phyloP scores from a whole-genome alignment of 78 protist species.

The Dictyostelium discoideum region DNA sequence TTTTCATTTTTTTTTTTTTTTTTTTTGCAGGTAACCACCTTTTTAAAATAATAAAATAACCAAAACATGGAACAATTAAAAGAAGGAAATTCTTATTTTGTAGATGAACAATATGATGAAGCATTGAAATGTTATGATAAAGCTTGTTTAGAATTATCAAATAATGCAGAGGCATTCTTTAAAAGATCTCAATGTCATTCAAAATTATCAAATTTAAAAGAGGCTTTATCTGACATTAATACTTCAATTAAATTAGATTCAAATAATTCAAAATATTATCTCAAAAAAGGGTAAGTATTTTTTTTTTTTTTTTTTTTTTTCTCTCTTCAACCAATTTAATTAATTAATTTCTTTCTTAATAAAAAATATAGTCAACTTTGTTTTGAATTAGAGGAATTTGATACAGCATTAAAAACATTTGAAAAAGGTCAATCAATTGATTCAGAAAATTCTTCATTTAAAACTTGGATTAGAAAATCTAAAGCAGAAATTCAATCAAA shows the following conservation, averaged over 20 bases:
- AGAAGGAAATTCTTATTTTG: slow-evolving; percentile 69
- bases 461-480: slow-evolving; percentile 87
- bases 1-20: no score
- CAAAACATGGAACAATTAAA: neutral
- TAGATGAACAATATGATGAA: slow-evolving; percentile 81
- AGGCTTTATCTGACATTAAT: slow-evolving; percentile 77
- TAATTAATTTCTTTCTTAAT: neutral
- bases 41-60: no score
- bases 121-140: slow-evolving; percentile 58
- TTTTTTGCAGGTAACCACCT: no score
- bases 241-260: slow-evolving; percentile 77
- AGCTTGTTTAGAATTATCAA: slow-evolving; percentile 44
- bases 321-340: neutral
- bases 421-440: slow-evolving; percentile 77
- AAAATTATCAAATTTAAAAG: slow-evolving; percentile 38
- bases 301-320: neutral
- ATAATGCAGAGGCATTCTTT: slow-evolving; percentile 32
- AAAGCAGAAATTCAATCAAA: slow-evolving; percentile 69
- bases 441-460: slow-evolving; percentile 44
- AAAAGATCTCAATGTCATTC: slow-evolving; percentile 71
- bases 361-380: slow-evolving; percentile 53
- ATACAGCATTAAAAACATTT: slow-evolving; percentile 83
- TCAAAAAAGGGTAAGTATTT: slow-evolving; percentile 80
- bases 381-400: slow-evolving; percentile 84
- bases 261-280: slow-evolving; percentile 72